Evolutionary conservation across 2,329 filamentous ascomycete genomes (phyloP), one percentile per base, ranked within the genome.

Genomic region (Ceratocystis variospora): DNA sequence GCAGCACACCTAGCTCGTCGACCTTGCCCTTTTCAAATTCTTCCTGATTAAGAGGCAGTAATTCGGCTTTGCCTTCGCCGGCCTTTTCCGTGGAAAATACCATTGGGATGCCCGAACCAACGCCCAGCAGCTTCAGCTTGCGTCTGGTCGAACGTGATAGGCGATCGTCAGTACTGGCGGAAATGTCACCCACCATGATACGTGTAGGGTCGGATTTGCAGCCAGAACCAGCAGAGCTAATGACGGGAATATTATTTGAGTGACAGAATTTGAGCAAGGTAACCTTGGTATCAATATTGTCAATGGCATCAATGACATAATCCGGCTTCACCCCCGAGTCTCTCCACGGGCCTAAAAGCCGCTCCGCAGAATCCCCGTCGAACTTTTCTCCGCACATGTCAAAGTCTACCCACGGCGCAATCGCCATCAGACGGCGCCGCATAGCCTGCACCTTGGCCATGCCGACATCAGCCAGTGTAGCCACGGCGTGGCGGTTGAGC

Each of bases 261-360:
- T 92, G 81, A 76, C 94, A 99, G 77, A 95, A 96, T 72, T 90
- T 86, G 50, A 99, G 80, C 65, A 99, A 78, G 19, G 87, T 88
- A 2, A 99, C 93, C 77, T 99, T 99, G 65, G 90, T 96, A 63
- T 96, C 90, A 69, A 99, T 97, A 73, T 99, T 97, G 76, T 99
- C 94, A 70, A 99, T 99, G 25, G 93, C 95, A 76, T 99, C 94
- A 45, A 99, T 84, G n/a, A 99, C 85, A 72, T 87, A 99, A 71
- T 93, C 87, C 0, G 92, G 91, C 71, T 81, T 81, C 73, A 81
- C 83, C 3, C 45, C 53, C 50, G 50, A 61, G 53, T 77, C 78
- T 33, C 78, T 76, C 86, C 90, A 91, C 0, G 83, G 79, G 0
- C 78, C 83, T 53, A 99, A 78, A 69, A 96, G 78, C 10, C 77